Conservation (phyloP, 2,329 filamentous ascomycete genomes). For the Fusarium sp. region DNA sequence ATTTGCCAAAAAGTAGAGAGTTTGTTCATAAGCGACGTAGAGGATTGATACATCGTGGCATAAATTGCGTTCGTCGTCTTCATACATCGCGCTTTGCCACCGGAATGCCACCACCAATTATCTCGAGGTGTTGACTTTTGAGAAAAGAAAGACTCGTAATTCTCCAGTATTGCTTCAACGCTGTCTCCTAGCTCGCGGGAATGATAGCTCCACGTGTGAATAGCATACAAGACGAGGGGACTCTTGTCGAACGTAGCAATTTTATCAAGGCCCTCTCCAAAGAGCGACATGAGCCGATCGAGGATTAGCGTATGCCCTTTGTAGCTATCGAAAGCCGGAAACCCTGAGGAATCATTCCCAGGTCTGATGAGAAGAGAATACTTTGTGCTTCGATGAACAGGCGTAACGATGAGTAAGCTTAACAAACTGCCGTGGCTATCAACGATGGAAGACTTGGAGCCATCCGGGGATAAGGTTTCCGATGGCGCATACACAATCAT, state of each 20-base stretch:
- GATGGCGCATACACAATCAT: no score
- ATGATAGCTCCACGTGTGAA: background rate
- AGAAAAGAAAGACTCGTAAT: background rate
- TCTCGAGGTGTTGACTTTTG: background rate
- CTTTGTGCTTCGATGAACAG: constrained; percentile 21
- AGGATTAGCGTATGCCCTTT: background rate
- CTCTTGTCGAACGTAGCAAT: background rate
- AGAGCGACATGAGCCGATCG: background rate
- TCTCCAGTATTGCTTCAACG: background rate
- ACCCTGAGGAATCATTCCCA: fast-evolving
- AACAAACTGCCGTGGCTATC: background rate
- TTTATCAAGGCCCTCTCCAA: background rate
- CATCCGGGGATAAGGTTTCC: background rate
- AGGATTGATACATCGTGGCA: background rate
- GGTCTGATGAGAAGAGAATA: background rate
- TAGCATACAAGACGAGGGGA: background rate
- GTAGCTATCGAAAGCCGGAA: background rate
- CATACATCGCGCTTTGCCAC: background rate
- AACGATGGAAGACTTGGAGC: background rate
- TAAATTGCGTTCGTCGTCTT: no score
- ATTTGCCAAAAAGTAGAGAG: background rate
- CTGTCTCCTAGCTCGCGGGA: background rate
- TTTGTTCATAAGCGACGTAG: background rate
- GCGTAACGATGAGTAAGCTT: background rate
- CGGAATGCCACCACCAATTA: background rate